Base-by-base conservation (phyloP, 495 filamentous ascomycete species). In the Penicillium alfredii region DNA sequence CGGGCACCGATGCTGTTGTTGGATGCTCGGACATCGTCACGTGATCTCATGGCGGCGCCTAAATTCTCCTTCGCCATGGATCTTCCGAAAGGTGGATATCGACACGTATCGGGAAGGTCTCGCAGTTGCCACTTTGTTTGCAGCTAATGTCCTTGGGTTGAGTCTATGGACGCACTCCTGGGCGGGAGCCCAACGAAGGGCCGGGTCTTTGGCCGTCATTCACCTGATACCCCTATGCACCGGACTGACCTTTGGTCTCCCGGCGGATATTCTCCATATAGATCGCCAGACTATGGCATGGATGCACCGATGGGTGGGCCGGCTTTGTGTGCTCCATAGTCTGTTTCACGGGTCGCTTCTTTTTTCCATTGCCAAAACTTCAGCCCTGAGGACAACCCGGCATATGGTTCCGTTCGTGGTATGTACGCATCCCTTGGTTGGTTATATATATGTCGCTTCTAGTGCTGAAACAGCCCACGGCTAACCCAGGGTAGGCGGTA, bases 181-280 rank as follows among this genome's bases (percentile, higher is more conserved):
- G 21, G 6, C 5, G 6, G 9, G 6, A 9, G 21, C 21, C 5
- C 5, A 9, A 9, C 5, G 5, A 5, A 23, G 21, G 9, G 26
- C 41, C 15, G 41, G 25, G 6, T 23, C 19, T 16, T 13, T 44
- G 14, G 41, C 41, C 4, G 28, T 44, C 13, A 31, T 44, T 16
- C 35, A 44, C 25, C 8, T 44, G 30, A 35, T 30, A 29, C 35
- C 30, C 18, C 28, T 45, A 11, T 45, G 35, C 21, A 27, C 30
- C 3, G 30, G 42, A 17, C 29, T 38, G 15, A 40, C 25, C 24
- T 45, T 45, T 18, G 29, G 42, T 7, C 31, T 45, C 16, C 42
- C 30, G 1, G 42, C 35, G 4, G 12, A 44, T 38, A 10, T 44
- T 12, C 33, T 44, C 9, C 35, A 32, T 22, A 11, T 45, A 12